These are phyloP conservation scores for Boehmeria nivea DNA, from an alignment of 306 rosid genomes.

Conservation along the genomic window DNA sequence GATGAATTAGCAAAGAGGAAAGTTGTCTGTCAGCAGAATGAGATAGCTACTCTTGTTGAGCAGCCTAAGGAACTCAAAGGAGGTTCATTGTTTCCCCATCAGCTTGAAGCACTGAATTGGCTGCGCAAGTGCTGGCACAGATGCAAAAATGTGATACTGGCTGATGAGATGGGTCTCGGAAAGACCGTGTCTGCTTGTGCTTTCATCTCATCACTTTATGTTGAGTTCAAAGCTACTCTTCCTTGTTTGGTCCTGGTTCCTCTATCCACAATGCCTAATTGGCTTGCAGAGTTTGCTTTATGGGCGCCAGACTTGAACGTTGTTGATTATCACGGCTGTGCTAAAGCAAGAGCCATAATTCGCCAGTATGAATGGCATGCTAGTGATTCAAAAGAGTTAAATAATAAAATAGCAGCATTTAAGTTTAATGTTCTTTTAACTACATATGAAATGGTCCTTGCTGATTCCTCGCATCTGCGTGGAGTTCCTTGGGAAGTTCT, in stretches of 20 bases:
- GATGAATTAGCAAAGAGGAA: slow-evolving; percentile 43
- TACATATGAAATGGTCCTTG: slow-evolving; percentile 97
- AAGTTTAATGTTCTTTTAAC: slow-evolving; percentile 92
- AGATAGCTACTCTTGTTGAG: slow-evolving; percentile 64
- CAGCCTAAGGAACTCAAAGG: slow-evolving; percentile 94
- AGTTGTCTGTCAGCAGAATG: slow-evolving; percentile 47
- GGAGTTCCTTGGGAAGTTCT: slow-evolving; percentile 99
- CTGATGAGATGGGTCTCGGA: slow-evolving; percentile 99
- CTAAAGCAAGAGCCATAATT: slow-evolving; percentile 85
- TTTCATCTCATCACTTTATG: slow-evolving; percentile 73
- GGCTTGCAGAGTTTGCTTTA: slow-evolving; percentile 88
- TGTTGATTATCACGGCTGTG: slow-evolving; percentile 98
- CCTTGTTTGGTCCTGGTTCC: slow-evolving; percentile 99
- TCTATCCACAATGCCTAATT: slow-evolving; percentile 95
- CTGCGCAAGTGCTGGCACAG: slow-evolving; percentile 92
- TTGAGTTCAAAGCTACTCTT: slow-evolving; percentile 83
- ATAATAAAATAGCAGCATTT: slow-evolving; percentile 70
- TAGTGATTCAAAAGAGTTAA: slow-evolving; percentile 43
- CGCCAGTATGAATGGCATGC: slow-evolving; percentile 99
- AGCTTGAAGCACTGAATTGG: slow-evolving; percentile 99
- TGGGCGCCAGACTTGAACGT: slow-evolving; percentile 98
- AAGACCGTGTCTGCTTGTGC: slow-evolving; percentile 96
- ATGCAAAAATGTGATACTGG: slow-evolving; percentile 95
- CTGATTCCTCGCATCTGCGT: slow-evolving; percentile 89
- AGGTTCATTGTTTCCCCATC: slow-evolving; percentile 96